Base-by-base conservation (phyloP, 2,329 filamentous ascomycete species). In the Lizonia empirigonia region DNA sequence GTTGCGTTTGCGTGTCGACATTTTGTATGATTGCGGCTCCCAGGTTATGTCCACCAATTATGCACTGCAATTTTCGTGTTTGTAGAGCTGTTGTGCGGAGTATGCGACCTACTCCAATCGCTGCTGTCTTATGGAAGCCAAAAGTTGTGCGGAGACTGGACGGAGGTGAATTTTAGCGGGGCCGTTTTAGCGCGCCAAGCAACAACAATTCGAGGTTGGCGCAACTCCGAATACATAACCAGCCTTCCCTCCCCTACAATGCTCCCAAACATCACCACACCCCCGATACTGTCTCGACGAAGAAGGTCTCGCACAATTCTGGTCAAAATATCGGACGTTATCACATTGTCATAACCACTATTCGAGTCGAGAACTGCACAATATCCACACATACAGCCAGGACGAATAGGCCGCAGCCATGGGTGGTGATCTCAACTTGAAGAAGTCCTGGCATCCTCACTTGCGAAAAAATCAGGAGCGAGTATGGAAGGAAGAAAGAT, bases 351-450 rank as follows among this genome's bases (percentile, higher is more conserved):
- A n/a, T n/a, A n/a, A n/a, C n/a, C n/a, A n/a, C n/a, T n/a, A n/a
- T n/a, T n/a, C n/a, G n/a, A n/a, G n/a, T n/a, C n/a, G n/a, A n/a
- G n/a, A n/a, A n/a, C n/a, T n/a, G n/a, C n/a, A n/a, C 18, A n/a
- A 12, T 20, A n/a, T 7, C 19, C 12, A 15, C n/a, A n/a, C n/a
- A n/a, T n/a, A 32, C 8, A 41, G 23, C 35, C 10, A 20, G 16
- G 15, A 19, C 69, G n/a, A 12, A 33, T 36, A 56, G 27, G 20
- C 48, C 42, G 73, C 64, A 77, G 88, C 76, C 59, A 96, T 95
- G 89, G 92, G 92, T 78, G 91, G 91, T 71, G 92, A 97, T 82
- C 84, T 99, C 69, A 97, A 97, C 70, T 77, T 96, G 65, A 97
- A 97, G 77, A 86, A 86, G 72, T 84, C 90, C 80, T 99, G 65